These are phyloP conservation scores for Salvia splendens DNA, from an alignment of 257 asterid species.

Conservation along the genomic window DNA sequence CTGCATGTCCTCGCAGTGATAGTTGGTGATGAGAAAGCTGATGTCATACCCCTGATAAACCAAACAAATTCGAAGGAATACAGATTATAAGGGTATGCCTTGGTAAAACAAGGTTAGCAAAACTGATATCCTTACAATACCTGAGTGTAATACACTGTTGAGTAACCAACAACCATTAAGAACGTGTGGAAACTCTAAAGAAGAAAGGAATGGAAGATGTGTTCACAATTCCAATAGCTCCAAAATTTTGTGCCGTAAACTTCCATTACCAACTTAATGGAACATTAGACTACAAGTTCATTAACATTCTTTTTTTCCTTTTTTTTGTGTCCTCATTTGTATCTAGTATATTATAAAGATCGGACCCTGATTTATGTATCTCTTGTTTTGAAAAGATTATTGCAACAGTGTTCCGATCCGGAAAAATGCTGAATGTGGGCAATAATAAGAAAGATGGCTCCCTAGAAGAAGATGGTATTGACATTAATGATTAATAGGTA, in stretches of 20 bases:
- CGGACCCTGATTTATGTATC: too few species aligned
- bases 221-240: background rate
- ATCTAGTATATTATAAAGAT: too few species aligned
- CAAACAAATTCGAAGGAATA: slow-evolving; percentile 22
- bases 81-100: slow-evolving; percentile 5
- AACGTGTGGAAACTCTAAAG: background rate
- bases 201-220: background rate
- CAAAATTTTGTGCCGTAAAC: background rate
- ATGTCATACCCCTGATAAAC: slow-evolving; percentile 95
- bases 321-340: too few species aligned
- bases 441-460: too few species aligned
- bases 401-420: too few species aligned
- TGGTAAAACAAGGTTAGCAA: slow-evolving; percentile 14
- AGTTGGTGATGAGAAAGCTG: slow-evolving; percentile 91
- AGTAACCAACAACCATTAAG: background rate
- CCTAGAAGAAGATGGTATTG: too few species aligned
- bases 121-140: background rate
- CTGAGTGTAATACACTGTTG: background rate
- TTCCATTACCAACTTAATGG: too few species aligned
- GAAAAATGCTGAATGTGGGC: too few species aligned
- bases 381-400: too few species aligned
- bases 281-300: too few species aligned
- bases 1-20: slow-evolving; percentile 98
- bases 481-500: too few species aligned
- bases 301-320: too few species aligned